Base-by-base conservation (phyloP, 106 monocot genomes). In the Dendrobium huoshanense region DNA sequence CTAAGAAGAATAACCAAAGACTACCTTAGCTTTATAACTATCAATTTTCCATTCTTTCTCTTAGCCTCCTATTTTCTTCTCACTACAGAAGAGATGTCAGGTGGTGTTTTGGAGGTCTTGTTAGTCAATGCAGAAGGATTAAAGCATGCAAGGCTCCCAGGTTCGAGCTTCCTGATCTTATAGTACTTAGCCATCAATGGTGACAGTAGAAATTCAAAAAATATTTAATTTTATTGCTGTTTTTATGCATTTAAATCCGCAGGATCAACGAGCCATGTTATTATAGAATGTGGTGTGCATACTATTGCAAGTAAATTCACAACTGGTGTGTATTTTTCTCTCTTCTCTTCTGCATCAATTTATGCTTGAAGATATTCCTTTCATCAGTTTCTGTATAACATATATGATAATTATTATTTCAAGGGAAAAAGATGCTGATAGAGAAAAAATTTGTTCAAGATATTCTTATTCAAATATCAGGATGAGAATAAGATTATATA, bases 61-160 rank as follows among this genome's bases (percentile, higher is more conserved):
- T 22, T 22, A 4, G 61, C 61, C 20, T 61, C 22, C 20, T n/a
- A 6, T 61, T 20, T n/a, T 61, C 13, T 13, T 51, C 15, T 51
- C 51, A 51, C 61, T 15, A 56, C 3, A 61, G 61, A 61, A 61
- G 61, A 61, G 4, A 88, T 89, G 85, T 81, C 81, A 83, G 87
- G 80, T 73, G 87, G 88, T 44, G 78, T 77, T 20, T 83, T 91
- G 19, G 91, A 91, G 79, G 79, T 91, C 64, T 81, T 91, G 11
- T 77, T 91, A 70, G 91, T 91, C 11, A 77, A 81, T 20, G 87
- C 88, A 17, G 79, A 89, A 77, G 88, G 82, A 45, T 54, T 89
- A 11, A 89, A 89, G 59, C 61, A 81, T 81, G 59, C 87, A 24
- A 80, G 79, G 65, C 13, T 82, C 24, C 45, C 76, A 56, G 83